Conservation (phyloP, 2,329 filamentous ascomycete species). For the Penicillium sp. region DNA sequence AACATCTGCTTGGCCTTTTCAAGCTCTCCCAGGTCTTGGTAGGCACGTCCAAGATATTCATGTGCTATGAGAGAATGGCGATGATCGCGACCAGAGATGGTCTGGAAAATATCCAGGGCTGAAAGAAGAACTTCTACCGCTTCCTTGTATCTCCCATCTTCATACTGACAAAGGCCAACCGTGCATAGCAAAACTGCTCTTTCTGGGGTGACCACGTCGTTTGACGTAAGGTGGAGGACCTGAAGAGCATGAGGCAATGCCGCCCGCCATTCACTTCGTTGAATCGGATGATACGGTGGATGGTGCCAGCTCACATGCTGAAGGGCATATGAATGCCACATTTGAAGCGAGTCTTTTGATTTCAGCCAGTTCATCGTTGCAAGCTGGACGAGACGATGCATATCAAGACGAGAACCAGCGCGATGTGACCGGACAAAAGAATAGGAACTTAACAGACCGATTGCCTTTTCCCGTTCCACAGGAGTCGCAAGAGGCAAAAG, state of each 20-base stretch:
- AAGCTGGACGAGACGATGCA: conserved; percentile 35
- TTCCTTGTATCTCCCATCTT: conserved; percentile 20
- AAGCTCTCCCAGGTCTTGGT: neutral
- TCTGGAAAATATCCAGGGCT: neutral
- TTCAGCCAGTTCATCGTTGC: conserved; percentile 29
- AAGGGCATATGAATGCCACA: neutral
- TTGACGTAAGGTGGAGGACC: neutral
- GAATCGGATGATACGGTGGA: neutral
- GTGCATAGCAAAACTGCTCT: neutral
- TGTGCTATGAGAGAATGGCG: neutral
- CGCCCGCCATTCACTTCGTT: conserved; percentile 18
- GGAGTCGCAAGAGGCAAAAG: conserved; percentile 16
- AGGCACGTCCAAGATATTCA: neutral
- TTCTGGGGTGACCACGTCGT: neutral
- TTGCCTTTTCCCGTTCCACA: conserved; percentile 8
- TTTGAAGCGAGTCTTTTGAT: neutral
- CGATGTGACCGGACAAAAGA: conserved; percentile 15
- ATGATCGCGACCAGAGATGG: neutral
- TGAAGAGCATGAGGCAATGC: conserved; percentile 21
- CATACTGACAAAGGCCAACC: conserved; percentile 7
- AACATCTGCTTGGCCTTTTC: neutral
- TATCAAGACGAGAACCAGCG: conserved; percentile 8
- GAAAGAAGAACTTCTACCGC: conserved; percentile 1
- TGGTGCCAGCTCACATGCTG: neutral
- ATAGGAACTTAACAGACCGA: conserved; percentile 25